Evolutionary conservation across 1,284 basidiomycete genomes (phyloP), one percentile per base, ranked within the genome.

Genomic region (Gymnopus androsaceus): DNA sequence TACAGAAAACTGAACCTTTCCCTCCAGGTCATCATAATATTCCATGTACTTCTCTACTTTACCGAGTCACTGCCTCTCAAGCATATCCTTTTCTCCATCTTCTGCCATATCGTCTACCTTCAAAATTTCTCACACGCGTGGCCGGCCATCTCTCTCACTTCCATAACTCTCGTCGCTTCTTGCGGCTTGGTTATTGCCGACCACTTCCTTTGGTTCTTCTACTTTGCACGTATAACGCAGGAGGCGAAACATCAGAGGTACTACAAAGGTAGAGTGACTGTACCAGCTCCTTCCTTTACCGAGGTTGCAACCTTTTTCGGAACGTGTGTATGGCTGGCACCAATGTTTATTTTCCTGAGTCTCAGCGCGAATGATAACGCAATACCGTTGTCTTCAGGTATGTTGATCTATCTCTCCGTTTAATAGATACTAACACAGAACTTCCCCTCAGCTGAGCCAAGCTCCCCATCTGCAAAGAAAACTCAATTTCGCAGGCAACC

Each of bases 281-380:
- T 70, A 28, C 63, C 75, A 12, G 70, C 72, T 2, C 87, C 84
- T n/a, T 79, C 84, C 1, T 95, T 97, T 68, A 81, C 85, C 53
- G 94, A 97, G 65, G 91, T 96, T 49, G 91, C 94, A 15, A 90
- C 92, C 3, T 97, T 95, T 74, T 97, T 97, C 67, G 93, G 85
- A 1, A 74, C 95, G 25, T 96, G 93, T 72, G 90, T 98, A 4
- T 98, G 95, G 95, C 83, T 94, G 51, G 85, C 88, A 15, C 94
- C 94, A 6, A 72, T 97, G 28, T 97, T 94, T 72, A 73, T 98
- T 23, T 98, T 97, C 78, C 75, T 97, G 61, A 95, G 93, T 67
- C 75, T 98, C 55, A 95, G 92, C 63, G 95, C 95, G 9, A 97
- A 96, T 63, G 95, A 98, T 68, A 93, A 97, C 66, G 92, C 94